These are phyloP conservation scores for Xylariaceae sp. DNA, from an alignment of 2,329 filamentous ascomycete genomes.

Conservation along the genomic window DNA sequence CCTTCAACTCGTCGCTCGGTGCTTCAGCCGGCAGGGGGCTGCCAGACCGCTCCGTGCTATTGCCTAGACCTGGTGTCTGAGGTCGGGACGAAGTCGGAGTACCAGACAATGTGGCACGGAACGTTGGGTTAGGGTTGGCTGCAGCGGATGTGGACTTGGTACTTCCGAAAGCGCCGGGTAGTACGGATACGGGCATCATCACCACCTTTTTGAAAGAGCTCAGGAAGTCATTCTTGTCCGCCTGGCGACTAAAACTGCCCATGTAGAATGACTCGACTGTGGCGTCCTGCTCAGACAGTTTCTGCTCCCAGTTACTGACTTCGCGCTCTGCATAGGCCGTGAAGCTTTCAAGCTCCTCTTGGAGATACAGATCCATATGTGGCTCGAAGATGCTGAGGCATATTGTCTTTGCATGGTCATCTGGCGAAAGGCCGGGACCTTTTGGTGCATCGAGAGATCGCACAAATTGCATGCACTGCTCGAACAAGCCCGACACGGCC, in stretches of 20 bases:
- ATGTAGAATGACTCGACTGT: constrained; percentile 91
- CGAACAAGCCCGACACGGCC: constrained; percentile 81
- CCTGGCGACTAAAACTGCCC: constrained; percentile 89
- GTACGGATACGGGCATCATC: constrained; percentile 94
- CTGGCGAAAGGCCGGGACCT: constrained; percentile 54
- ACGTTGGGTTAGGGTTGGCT: constrained; percentile 27
- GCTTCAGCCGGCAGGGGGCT: constrained; percentile 55
- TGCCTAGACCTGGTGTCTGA: constrained; percentile 42
- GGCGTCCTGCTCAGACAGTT: constrained; percentile 84
- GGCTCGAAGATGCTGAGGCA: constrained; percentile 76
- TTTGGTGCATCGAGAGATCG: constrained; percentile 63
- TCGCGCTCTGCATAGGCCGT: constrained; percentile 68
- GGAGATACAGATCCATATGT: constrained; percentile 87
- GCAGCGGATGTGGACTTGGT: constrained; percentile 32
- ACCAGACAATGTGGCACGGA: constrained; percentile 26
- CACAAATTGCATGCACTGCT: constrained; percentile 75
- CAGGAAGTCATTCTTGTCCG: constrained; percentile 92
- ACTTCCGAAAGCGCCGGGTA: constrained; percentile 58
- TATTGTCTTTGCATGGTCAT: constrained; percentile 60
- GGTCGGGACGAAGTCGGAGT: constrained; percentile 42
- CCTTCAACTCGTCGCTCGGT: constrained; percentile 85
- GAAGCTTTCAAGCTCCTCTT: constrained; percentile 86
- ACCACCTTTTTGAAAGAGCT: constrained; percentile 97
- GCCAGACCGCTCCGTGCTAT: constrained; percentile 33
- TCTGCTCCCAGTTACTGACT: constrained; percentile 84